These are phyloP conservation scores for Ophiostoma tasmaniense DNA, from an alignment of 2,329 filamentous ascomycete genomes.

Conservation along the genomic window DNA sequence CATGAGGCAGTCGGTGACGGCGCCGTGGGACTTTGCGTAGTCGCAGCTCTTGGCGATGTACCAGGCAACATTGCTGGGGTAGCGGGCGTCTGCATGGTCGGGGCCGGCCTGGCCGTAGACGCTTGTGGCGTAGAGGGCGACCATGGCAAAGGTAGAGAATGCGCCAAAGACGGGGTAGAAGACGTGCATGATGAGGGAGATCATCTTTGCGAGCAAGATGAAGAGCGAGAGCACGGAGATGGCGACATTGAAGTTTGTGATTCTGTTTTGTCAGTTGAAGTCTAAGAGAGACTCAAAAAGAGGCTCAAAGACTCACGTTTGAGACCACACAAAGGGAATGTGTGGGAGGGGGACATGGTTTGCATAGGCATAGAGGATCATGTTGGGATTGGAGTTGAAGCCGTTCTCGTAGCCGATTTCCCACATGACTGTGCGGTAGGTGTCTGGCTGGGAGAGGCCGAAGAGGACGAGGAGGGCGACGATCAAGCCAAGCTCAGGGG, in stretches of 20 bases:
- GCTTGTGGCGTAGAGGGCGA: conserved; percentile 56
- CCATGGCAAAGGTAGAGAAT: conserved; percentile 47
- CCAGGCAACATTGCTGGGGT: conserved; percentile 59
- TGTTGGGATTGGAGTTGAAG: conserved; percentile 65
- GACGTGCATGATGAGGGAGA: conserved; percentile 61
- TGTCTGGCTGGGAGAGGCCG: conserved; percentile 63
- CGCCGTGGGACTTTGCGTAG: conserved; percentile 45
- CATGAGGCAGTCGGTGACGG: conserved; percentile 54
- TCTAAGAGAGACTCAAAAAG: not conserved
- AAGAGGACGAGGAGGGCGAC: conserved; percentile 61
- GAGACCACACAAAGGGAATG: conserved; percentile 64
- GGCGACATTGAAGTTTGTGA: conserved; percentile 68
- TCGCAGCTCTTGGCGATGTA: conserved; percentile 64
- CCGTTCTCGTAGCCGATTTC: conserved; percentile 59
- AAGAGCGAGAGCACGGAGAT: conserved; percentile 70
- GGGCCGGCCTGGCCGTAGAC: conserved; percentile 64
- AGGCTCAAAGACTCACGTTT: conserved; percentile 46
- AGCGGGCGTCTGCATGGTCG: conserved; percentile 58
- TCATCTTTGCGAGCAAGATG: conserved; percentile 61
- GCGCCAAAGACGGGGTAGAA: conserved; percentile 59
- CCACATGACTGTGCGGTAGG: conserved; percentile 66
- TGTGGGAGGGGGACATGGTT: conserved; percentile 57
- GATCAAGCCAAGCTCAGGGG: conserved; percentile 56
- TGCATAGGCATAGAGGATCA: conserved; percentile 63
- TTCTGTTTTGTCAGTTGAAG: conserved; percentile 28